Conservation (phyloP, 192 early-diverging fungal species). For the Polychytrium aggregatum region DNA sequence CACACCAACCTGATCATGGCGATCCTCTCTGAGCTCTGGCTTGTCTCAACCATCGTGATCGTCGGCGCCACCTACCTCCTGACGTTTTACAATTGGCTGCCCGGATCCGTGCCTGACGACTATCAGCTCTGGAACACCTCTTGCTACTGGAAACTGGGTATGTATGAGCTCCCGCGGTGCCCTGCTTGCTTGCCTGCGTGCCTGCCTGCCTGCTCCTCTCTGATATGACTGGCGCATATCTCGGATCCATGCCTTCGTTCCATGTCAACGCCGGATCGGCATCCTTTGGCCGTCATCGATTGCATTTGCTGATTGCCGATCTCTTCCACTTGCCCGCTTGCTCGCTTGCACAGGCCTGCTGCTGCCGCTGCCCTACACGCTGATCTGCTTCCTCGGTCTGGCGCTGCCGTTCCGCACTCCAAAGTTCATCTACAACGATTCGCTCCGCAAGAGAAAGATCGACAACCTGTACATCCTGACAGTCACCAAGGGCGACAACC, state of each 20-base stretch:
- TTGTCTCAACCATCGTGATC: slow-evolving; percentile 32
- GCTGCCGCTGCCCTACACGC: slow-evolving; percentile 41
- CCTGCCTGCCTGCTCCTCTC: no score
- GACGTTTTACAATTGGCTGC: slow-evolving; percentile 34
- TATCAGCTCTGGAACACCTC: slow-evolving; percentile 36
- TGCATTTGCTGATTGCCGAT: no score
- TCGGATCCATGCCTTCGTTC: no score
- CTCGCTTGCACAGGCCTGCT: slow-evolving; percentile 25
- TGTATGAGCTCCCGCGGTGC: not conserved
- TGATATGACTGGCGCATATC: no score
- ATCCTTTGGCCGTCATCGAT: no score
- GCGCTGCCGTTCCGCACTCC: slow-evolving; percentile 35
- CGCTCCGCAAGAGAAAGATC: slow-evolving; percentile 13
- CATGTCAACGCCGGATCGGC: no score
- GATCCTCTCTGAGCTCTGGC: slow-evolving; percentile 35
- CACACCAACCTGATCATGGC: slow-evolving; percentile 32
- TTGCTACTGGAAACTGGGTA: slow-evolving; percentile 48
- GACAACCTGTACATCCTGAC: slow-evolving; percentile 50
- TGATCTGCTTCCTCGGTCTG: slow-evolving; percentile 44
- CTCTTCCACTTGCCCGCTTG: no score
- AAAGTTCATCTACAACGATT: slow-evolving; percentile 10
- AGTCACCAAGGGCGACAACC: slow-evolving; percentile 47
- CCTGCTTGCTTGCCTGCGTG: no score
- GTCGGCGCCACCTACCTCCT: slow-evolving; percentile 30
- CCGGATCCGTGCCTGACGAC: slow-evolving; percentile 23